A percentile compares a stretch with the other conserved stretches of the same genome.
Conservation (phyloP, 2,329 filamentous ascomycete species). For the Colletotrichum sp. region DNA sequence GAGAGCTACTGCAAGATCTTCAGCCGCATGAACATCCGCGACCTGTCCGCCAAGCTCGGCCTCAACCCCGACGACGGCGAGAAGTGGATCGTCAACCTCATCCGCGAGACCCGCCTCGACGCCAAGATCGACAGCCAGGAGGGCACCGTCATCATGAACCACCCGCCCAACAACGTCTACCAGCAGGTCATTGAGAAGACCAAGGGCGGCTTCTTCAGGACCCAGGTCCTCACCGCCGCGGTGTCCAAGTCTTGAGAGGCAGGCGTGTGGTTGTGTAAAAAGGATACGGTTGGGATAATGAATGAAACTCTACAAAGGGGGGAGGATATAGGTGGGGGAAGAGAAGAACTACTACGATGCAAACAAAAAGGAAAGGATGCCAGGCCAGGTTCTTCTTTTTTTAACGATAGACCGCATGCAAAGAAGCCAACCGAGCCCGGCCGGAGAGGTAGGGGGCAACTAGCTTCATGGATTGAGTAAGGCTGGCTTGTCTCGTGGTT, state of each 20-base stretch:
- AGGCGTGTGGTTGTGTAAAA: background rate
- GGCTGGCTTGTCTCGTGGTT: too few species aligned
- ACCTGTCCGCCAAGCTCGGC: constrained; percentile 89
- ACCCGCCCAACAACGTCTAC: constrained; percentile 97
- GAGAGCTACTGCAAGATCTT: constrained; percentile 99
- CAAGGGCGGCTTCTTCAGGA: constrained; percentile 98
- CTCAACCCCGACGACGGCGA: constrained; percentile 94
- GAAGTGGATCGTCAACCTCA: constrained; percentile 99
- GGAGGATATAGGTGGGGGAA: background rate
- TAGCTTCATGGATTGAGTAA: too few species aligned
- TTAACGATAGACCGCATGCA: background rate
- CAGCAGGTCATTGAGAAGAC: constrained; percentile 99
- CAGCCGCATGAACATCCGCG: constrained; percentile 97
- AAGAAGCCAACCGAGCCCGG: too few species aligned
- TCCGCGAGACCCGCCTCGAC: constrained; percentile 95
- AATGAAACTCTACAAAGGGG: background rate
- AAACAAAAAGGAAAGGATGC: too few species aligned
- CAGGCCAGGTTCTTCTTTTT: too few species aligned
- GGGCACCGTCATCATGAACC: constrained; percentile 99
- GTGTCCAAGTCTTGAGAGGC: constrained; percentile 50
- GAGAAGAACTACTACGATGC: too few species aligned
- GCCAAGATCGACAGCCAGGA: constrained; percentile 99
- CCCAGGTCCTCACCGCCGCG: constrained; percentile 84
- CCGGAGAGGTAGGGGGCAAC: too few species aligned
- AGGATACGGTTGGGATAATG: background rate